Base-by-base conservation (phyloP, 2,329 filamentous ascomycete genomes). In the Grosmannia clavigera region DNA sequence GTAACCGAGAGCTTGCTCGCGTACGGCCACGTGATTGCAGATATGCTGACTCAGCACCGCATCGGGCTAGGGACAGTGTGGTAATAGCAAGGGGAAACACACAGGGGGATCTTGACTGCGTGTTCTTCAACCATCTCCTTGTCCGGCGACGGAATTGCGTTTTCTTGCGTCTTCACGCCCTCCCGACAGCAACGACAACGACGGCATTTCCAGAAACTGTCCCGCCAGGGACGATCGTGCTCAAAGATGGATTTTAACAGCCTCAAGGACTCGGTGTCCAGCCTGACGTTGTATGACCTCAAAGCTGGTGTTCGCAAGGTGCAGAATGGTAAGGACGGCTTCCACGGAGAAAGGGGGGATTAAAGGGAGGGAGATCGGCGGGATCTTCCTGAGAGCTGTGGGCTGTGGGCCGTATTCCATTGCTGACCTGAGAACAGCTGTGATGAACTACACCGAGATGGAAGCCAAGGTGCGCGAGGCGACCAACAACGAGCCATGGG, bases 401-500 rank as follows among this genome's bases (percentile, higher is more conserved):
- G 22, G 22, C 14, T 2, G 11, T 16, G 4, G 10, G n/a, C n/a
- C 7, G 19, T 19, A 38, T 19, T 46, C 1, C 3, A 22, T 29
- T 19, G 58, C 61, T 61, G 50, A 59, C 38, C 5, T 29, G 25
- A 7, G 7, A 4, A 38, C 64, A 96, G 91, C 91, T 66, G 91
- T 96, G 62, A 96, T 96, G 92, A 96, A 96, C 76, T 96, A 92
- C 74, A 96, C 92, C 51, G 92, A 96, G 71, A 63, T 64, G 60
- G 60, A 60, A 62, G 59, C 62, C 55, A 67, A 94, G 87, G 91
- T 97, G 66, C 88, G 94, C 74, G 94, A 99, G 80, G 94, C 94
- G 35, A 99, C 94, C 46, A 99, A 99, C 76, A 97, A 97, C 73
- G 94, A 99, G 74, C 94, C 94, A 61, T 99, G 94, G 94, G 94